These are phyloP conservation scores for Escallonia rubra DNA, from an alignment of 129 eudicot species.

Conservation along the genomic window DNA sequence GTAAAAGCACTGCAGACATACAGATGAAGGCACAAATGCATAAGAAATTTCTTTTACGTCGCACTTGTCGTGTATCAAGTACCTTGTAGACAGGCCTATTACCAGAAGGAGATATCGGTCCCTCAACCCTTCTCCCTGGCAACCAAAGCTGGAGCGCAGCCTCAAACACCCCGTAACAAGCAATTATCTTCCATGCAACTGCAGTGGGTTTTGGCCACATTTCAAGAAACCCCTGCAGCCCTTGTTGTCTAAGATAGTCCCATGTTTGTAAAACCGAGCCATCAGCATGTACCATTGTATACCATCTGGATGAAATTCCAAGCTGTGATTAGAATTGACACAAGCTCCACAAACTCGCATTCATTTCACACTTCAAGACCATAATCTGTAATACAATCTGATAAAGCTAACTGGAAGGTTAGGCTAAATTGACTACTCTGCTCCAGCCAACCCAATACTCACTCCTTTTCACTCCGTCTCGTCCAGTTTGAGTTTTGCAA, in stretches of 20 bases:
- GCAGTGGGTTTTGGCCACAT: slow-evolving; percentile 94
- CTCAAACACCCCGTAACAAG: slow-evolving; percentile 79
- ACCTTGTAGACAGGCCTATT: slow-evolving; percentile 93
- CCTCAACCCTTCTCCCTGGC: slow-evolving; percentile 86
- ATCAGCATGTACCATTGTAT: slow-evolving; percentile 96
- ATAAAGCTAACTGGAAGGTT: neutral
- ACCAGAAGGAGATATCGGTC: slow-evolving; percentile 91
- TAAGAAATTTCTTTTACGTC: neutral
- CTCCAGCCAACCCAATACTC: too few species aligned
- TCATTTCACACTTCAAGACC: neutral
- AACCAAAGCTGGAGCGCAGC: slow-evolving; percentile 83
- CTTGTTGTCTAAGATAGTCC: slow-evolving; percentile 49
- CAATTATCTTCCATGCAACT: slow-evolving; percentile 76
- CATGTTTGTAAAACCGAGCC: slow-evolving; percentile 69
- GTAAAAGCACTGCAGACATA: neutral
- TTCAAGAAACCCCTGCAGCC: slow-evolving; percentile 58
- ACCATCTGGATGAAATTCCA: slow-evolving; percentile 66
- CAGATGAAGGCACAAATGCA: neutral
- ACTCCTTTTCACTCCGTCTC: too few species aligned
- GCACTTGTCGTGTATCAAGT: neutral
- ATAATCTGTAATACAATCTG: neutral
- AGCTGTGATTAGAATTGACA: neutral
- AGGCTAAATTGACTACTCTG: too few species aligned
- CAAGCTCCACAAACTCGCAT: neutral
- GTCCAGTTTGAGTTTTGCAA: too few species aligned